Percentiles rank a stretch among this genome's conserved stretches.
Evolutionary conservation across 352 stramenopile species (phyloP).

Genomic region (Globisporangium sylvaticum): DNA sequence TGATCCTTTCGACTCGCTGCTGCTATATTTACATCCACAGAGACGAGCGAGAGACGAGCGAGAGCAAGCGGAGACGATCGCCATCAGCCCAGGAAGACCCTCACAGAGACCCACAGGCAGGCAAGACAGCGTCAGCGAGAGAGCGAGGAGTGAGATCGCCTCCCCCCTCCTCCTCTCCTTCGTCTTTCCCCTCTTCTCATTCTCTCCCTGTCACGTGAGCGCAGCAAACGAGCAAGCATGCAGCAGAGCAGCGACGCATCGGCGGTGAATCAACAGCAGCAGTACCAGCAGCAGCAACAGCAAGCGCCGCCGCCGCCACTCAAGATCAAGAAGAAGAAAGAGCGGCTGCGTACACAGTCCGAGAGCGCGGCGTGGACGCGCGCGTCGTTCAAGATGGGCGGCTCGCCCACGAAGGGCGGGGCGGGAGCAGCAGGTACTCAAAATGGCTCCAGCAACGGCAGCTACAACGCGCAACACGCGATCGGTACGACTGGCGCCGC

Average conservation of each 20-base stretch:
- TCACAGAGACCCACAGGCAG: background rate
- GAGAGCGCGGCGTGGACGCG: conserved; percentile 72
- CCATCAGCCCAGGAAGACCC: background rate
- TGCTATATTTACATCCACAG: background rate
- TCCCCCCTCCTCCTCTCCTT: background rate
- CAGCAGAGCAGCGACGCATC: conserved; percentile 1
- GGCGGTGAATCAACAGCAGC: background rate
- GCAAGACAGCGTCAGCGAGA: conserved; percentile 1
- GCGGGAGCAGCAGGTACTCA: background rate
- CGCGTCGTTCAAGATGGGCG: conserved; percentile 59
- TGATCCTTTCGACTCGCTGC: background rate
- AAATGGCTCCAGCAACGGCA: background rate
- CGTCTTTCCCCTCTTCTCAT: background rate
- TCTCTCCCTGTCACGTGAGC: background rate
- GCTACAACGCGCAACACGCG: background rate
- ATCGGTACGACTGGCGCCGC: background rate
- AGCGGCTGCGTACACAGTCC: conserved; percentile 69
- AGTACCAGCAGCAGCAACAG: background rate
- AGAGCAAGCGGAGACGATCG: background rate
- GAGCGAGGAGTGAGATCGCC: background rate
- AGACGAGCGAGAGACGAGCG: background rate
- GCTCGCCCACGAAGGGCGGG: conserved; percentile 18
- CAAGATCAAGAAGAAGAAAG: conserved; percentile 43
- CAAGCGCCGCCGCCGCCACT: conserved; percentile 3
- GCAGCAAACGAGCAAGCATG: conserved; percentile 2